Evolutionary conservation across 106 monocot genomes (phyloP), one percentile per base, ranked within the genome.

Genomic region (Dioscorea dumetorum): DNA sequence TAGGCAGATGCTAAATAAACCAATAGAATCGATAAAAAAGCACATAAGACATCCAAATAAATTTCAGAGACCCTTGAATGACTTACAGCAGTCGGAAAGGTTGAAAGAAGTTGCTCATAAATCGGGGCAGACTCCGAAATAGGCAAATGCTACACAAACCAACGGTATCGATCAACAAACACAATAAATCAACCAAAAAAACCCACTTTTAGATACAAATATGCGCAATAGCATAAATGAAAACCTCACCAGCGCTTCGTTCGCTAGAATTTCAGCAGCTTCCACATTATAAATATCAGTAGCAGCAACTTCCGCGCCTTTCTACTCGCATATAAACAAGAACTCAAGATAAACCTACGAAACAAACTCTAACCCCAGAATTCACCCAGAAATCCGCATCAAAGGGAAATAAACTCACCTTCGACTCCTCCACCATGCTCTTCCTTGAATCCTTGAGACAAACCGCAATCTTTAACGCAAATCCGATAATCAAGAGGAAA

Each of bases 21-120:
- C 28, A 28, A 28, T 3, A 28, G 28, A 1, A 28, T 28, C 28
- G 28, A 41, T 10, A 3, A 41, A 41, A 54, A 57, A 54, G 8
- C 12, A n/a, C 17, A 28, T 48, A 8, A 31, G 17, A 33, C 18
- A 1, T 19, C 15, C 19, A 54, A 54, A 12, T 54, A 18, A 13
- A 16, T 12, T 18, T 28, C 28, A 5, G 15, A 54, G 19, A 54
- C 54, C 4, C 54, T 54, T 54, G 54, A 54, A 13, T 18, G 15
- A 54, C 86, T 86, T 78, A 97, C 97, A 4, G 89, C 77, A 5
- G 97, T 97, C 4, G 97, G 97, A 63, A 92, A 97, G 12, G 87
- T 82, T 0, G 84, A 60, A 50, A 97, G 73, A 32, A 97, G 89
- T 72, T 84, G 82, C 84, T 97, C 97, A 19, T 97, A 97, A 17